Evolutionary conservation across 2,329 filamentous ascomycete species (phyloP).

Genomic region (Colletotrichum costaricense): DNA sequence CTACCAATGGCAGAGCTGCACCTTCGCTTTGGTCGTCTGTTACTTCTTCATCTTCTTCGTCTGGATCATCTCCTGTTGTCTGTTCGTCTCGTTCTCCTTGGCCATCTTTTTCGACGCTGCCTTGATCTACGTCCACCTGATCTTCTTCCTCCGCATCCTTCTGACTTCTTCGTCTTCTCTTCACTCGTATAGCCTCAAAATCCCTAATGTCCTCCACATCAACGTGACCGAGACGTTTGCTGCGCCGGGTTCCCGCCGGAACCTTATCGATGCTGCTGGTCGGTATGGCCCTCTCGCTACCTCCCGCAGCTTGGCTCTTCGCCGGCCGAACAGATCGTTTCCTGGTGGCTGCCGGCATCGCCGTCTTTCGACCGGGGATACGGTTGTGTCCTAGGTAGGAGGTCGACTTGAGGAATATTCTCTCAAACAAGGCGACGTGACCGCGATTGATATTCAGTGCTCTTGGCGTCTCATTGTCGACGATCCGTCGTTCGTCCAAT

Average conservation of each 20-base stretch:
- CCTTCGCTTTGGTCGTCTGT: not conserved
- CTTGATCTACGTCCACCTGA: not conserved
- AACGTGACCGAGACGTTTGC: constrained; percentile 12
- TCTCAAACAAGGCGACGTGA: not conserved
- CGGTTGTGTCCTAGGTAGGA: not conserved
- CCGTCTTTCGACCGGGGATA: not conserved
- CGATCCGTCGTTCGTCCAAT: not conserved
- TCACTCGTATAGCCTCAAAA: not conserved
- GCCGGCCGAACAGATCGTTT: not conserved
- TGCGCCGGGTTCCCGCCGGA: not conserved
- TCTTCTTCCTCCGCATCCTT: not conserved
- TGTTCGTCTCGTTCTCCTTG: not conserved
- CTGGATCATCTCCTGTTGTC: not conserved
- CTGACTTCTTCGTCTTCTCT: not conserved
- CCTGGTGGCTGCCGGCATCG: not conserved
- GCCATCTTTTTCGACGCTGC: not conserved
- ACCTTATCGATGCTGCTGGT: not conserved
- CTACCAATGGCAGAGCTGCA: too few species aligned
- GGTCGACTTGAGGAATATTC: not conserved
- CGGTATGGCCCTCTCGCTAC: not conserved
- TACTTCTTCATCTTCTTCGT: not conserved
- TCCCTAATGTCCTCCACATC: not conserved
- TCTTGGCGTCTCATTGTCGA: not conserved
- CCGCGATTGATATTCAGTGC: not conserved
- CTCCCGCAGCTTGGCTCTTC: not conserved